Evolutionary conservation across 306 rosid species (phyloP).

Genomic region (Cicer chorassanicum): DNA sequence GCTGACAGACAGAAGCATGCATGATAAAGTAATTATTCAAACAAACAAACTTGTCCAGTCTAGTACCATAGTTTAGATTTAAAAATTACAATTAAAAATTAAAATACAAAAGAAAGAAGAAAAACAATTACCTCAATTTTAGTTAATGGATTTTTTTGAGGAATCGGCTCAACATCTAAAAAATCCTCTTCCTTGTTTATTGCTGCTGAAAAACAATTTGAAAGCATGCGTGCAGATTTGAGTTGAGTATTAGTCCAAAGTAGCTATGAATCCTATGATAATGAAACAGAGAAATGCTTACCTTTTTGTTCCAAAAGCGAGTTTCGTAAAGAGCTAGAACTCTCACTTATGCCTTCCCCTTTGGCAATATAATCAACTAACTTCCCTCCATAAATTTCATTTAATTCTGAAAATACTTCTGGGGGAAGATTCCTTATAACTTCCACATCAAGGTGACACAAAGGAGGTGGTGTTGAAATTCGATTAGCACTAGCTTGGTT

Average conservation of each 20-base stretch:
- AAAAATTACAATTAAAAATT: no score
- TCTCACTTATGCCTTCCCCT: constrained; percentile 53
- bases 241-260: constrained; percentile 23
- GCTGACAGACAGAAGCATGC: not conserved
- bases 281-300: constrained; percentile 41
- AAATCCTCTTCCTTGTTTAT: constrained; percentile 46
- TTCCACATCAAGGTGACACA: constrained; percentile 77
- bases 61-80: not conserved
- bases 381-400: constrained; percentile 76
- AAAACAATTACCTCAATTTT: constrained; percentile 59
- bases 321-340: constrained; percentile 35
- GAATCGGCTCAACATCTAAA: constrained; percentile 40
- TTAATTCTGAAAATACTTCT: constrained; percentile 80
- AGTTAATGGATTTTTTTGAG: constrained; percentile 39
- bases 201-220: constrained; percentile 45
- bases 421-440: constrained; percentile 83
- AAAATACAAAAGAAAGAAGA: not conserved
- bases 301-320: constrained; percentile 49
- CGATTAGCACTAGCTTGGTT: constrained; percentile 51
- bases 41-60: constrained; percentile 30
- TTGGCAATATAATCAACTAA: constrained; percentile 67
- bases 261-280: constrained; percentile 1
- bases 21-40: constrained; percentile 18
- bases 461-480: constrained; percentile 68
- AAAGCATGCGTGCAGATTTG: constrained; percentile 34